These are phyloP conservation scores for Tolypocladium tropicale DNA, from an alignment of 2,329 filamentous ascomycete species.

Conservation along the genomic window DNA sequence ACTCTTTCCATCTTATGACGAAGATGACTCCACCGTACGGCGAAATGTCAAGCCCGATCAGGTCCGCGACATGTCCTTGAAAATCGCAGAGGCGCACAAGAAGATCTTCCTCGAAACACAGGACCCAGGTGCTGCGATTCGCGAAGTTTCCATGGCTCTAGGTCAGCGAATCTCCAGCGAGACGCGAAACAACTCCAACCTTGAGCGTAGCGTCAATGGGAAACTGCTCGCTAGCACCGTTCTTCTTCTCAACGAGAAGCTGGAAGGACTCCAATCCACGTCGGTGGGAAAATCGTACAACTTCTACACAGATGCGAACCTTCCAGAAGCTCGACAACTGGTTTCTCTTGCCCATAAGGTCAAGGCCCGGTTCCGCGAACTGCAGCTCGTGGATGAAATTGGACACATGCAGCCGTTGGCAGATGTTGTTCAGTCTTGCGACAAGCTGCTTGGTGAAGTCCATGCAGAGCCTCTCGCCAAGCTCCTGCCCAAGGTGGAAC, in stretches of 20 bases:
- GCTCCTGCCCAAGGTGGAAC: slow-evolving; percentile 77
- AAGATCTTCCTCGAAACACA: slow-evolving; percentile 36
- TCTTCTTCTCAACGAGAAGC: slow-evolving; percentile 53
- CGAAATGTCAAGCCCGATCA: slow-evolving; percentile 22
- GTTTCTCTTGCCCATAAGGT: slow-evolving; percentile 60
- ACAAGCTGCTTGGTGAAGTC: slow-evolving; percentile 62
- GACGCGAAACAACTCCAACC: slow-evolving; percentile 12
- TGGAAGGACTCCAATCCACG: slow-evolving; percentile 30
- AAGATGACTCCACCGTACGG: slow-evolving; percentile 25
- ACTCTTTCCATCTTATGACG: slow-evolving; percentile 69
- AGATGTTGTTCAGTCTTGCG: slow-evolving; percentile 68
- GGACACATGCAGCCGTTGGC: slow-evolving; percentile 64
- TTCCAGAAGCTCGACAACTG: slow-evolving; percentile 64
- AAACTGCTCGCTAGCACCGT: slow-evolving; percentile 57
- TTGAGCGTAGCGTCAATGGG: slow-evolving; percentile 31
- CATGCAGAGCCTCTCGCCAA: slow-evolving; percentile 79
- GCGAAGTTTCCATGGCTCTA: slow-evolving; percentile 31
- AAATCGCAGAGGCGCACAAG: slow-evolving; percentile 50
- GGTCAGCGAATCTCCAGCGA: slow-evolving; percentile 26
- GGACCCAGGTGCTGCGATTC: slow-evolving; percentile 31
- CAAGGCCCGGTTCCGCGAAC: slow-evolving; percentile 59
- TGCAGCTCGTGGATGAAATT: slow-evolving; percentile 57
- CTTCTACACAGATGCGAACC: slow-evolving; percentile 79
- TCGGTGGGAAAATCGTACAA: slow-evolving; percentile 50
- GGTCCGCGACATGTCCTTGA: slow-evolving; percentile 47